Conservation (phyloP, 306 rosid genomes). For the Comarum palustre region DNA sequence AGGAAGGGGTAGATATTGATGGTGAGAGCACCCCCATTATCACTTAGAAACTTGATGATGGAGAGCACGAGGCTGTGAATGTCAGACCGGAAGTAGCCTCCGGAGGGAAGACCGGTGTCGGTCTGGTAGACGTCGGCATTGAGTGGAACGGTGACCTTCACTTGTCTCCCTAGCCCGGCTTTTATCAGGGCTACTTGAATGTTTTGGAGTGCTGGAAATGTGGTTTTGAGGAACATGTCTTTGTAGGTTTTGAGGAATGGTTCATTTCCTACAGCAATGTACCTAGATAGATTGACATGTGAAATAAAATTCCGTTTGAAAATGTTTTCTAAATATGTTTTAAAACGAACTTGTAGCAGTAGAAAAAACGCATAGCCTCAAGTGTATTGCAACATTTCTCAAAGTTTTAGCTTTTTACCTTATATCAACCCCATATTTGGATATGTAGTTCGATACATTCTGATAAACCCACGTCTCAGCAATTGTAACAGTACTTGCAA, state of each 20-base stretch:
- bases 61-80: slow-evolving; percentile 56
- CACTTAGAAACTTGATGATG: slow-evolving; percentile 67
- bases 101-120: slow-evolving; percentile 67
- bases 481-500: slow-evolving; percentile 55
- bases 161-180: slow-evolving; percentile 84
- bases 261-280: slow-evolving; percentile 89
- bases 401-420: slow-evolving; percentile 38
- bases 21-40: slow-evolving; percentile 55
- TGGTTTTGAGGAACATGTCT: slow-evolving; percentile 46
- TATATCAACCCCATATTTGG: slow-evolving; percentile 63
- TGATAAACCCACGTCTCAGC: slow-evolving; percentile 76
- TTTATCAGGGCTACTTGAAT: slow-evolving; percentile 87
- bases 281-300: slow-evolving; percentile 29
- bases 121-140: slow-evolving; percentile 92
- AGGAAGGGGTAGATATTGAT: slow-evolving; percentile 96
- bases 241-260: slow-evolving; percentile 78
- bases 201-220: slow-evolving; percentile 84
- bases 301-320: not conserved
- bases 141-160: slow-evolving; percentile 75
- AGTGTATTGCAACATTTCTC: too few relatives aligned
- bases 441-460: slow-evolving; percentile 65
- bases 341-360: not conserved
- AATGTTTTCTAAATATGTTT: not conserved
- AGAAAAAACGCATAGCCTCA: not conserved
- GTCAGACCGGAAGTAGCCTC: slow-evolving; percentile 73